phyloP scores from a whole-genome alignment of 202 grass and related monocot genomes.

The Miscanthus sacchariflorus region DNA sequence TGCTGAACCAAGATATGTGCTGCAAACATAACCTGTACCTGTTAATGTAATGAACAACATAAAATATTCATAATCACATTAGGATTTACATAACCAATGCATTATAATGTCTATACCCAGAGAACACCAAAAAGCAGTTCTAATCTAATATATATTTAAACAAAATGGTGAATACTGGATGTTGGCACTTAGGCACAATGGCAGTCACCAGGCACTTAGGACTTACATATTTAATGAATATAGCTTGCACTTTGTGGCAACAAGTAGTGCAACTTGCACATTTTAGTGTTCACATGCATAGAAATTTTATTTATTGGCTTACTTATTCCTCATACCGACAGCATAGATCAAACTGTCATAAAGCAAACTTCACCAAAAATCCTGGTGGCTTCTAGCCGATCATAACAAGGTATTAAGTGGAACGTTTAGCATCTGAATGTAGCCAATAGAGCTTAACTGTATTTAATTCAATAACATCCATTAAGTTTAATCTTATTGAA shows the following conservation, averaged over 20 bases:
- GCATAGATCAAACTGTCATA: constrained; percentile 7
- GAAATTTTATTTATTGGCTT: neutral
- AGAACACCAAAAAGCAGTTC: constrained; percentile 14
- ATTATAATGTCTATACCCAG: neutral
- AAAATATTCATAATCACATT: constrained; percentile 18
- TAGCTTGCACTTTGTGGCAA: constrained; percentile 18
- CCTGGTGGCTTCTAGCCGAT: neutral
- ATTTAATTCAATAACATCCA: constrained; percentile 17
- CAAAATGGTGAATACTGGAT: neutral
- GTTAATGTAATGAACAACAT: constrained; percentile 55
- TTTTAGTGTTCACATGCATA: constrained; percentile 4
- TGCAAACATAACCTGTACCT: constrained; percentile 96
- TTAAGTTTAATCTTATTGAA: constrained; percentile 13
- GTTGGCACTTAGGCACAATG: neutral
- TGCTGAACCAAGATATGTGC: constrained; percentile 72
- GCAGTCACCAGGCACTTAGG: neutral
- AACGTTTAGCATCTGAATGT: neutral
- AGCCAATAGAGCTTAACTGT: neutral
- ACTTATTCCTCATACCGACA: neutral
- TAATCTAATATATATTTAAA: neutral
- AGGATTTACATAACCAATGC: constrained; percentile 1
- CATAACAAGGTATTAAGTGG: constrained; percentile 13
- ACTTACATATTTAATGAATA: constrained; percentile 9
- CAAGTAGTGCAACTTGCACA: neutral
- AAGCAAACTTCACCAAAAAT: neutral